These are phyloP conservation scores for Helicocarpus griseus DNA, from an alignment of 2,329 filamentous ascomycete species.

Conservation along the genomic window DNA sequence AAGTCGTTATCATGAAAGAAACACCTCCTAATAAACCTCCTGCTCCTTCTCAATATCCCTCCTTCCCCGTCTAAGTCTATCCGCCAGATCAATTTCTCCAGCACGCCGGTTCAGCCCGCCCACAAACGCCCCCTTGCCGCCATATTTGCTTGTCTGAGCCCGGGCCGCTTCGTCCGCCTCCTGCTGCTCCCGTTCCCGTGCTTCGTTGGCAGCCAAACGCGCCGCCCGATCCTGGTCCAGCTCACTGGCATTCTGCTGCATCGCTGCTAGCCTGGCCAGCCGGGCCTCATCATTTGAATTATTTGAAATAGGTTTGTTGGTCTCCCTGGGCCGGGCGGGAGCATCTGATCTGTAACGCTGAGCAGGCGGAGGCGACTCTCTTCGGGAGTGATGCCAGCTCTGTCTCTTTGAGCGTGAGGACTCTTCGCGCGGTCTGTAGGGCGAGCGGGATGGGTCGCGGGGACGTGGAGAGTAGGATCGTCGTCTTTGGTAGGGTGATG, in stretches of 20 bases:
- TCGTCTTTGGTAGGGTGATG: slow-evolving; percentile 14
- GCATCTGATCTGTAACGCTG: slow-evolving; percentile 5
- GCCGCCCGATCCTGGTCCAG: slow-evolving; percentile 58
- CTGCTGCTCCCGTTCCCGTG: slow-evolving; percentile 51
- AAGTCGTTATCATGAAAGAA: background rate
- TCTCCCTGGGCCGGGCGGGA: slow-evolving; percentile 6
- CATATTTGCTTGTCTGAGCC: slow-evolving; percentile 49
- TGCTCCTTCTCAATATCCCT: slow-evolving; percentile 25
- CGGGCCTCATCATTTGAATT: slow-evolving; percentile 28
- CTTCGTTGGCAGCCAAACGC: slow-evolving; percentile 55
- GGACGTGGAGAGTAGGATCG: slow-evolving; percentile 15
- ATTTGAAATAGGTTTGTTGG: slow-evolving; percentile 8
- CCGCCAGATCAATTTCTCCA: slow-evolving; percentile 33
- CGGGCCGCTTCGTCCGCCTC: slow-evolving; percentile 58
- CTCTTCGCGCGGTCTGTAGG: slow-evolving; percentile 25
- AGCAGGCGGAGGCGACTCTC: slow-evolving; percentile 10
- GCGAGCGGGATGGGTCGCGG: slow-evolving; percentile 27
- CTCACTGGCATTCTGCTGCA: slow-evolving; percentile 59
- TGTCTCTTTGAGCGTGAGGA: slow-evolving; percentile 22
- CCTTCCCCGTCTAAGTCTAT: slow-evolving; percentile 31
- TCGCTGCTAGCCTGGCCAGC: slow-evolving; percentile 58
- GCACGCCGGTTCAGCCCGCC: slow-evolving; percentile 52
- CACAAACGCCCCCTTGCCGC: slow-evolving; percentile 55
- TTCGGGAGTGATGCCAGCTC: slow-evolving; percentile 20
- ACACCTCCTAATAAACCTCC: slow-evolving; percentile 28